Conservation (phyloP, 768 basidiomycete genomes). For the Suillus luteus region DNA sequence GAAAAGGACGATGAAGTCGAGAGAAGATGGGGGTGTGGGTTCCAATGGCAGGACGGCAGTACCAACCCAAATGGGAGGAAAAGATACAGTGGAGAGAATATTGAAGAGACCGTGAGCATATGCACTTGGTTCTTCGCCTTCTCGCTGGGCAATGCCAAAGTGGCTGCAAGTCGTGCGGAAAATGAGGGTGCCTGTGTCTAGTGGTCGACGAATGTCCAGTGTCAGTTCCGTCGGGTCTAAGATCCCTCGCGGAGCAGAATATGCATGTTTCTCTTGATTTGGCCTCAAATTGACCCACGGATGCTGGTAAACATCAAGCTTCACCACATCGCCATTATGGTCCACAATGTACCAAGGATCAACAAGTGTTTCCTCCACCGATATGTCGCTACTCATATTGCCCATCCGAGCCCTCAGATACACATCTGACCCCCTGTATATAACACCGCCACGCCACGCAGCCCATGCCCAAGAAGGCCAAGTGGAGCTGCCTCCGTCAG, state of each 20-base stretch:
- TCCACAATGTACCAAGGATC: not conserved
- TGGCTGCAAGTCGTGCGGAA: not conserved
- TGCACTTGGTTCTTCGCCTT: not conserved
- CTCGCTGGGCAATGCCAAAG: not conserved
- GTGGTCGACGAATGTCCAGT: not conserved
- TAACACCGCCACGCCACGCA: constrained; percentile 25
- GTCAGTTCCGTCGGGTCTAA: not conserved
- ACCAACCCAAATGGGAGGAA: not conserved
- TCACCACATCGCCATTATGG: not conserved
- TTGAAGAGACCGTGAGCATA: not conserved
- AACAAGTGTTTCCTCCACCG: constrained; percentile 23
- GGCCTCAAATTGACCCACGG: not conserved
- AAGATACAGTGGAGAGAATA: not conserved
- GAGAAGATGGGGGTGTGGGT: not conserved
- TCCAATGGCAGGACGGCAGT: not conserved
- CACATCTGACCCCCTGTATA: not conserved
- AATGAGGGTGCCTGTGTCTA: not conserved
- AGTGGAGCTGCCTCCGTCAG: not conserved
- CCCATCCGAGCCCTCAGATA: not conserved
- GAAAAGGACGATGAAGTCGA: constrained; percentile 26
- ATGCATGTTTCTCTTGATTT: not conserved
- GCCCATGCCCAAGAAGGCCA: constrained; percentile 27
- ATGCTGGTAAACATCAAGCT: constrained; percentile 14
- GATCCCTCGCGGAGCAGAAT: not conserved
- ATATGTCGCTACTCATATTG: not conserved